Base-by-base conservation (phyloP, 2,329 filamentous ascomycete genomes). In the Hypoxylon sp. region DNA sequence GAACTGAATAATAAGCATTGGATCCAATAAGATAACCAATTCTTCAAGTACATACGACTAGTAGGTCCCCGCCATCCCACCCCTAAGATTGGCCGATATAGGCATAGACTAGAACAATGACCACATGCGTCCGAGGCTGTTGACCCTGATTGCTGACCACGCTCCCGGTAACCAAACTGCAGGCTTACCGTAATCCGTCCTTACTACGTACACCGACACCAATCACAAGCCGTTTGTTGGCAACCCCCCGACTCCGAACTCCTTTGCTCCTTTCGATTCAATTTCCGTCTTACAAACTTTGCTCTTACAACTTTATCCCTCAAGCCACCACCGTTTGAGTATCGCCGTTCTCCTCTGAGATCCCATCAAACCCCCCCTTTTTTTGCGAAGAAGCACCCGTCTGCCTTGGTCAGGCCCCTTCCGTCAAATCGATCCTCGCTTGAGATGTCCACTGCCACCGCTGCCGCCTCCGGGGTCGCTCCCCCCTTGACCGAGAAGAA, bases 401-500 rank as follows among this genome's bases (percentile, higher is more conserved):
- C 85, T 92, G 93, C 94, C 95, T 98, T 97, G 95, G 95, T 98
- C 95, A 96, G 94, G 95, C 93, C 92, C 88, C 83, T 85, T 87
- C 80, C 75, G 80, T 77, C 75, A 79, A 77, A 82, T 22, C 77
- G 83, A 83, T 84, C 83, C 85, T 82, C 79, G 79, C 79, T 80
- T 82, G 85, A 82, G 83, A 91, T 92, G 89, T 89, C 89, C 82
- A 83, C 87, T 79, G 83, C 85, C 78, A 81, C 83, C 77, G 80
- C 87, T 77, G 83, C 86, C 75, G 81, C 82, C 81, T 77, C 79
- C 80, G 83, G 80, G 79, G 83, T 82, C 83, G 84, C 80, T 82
- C 84, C 81, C 80, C 75, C 81, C 72, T 78, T 81, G 76, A 82
- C 82, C 73, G 78, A 80, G 63, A 79, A 81, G 72, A 84, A 81